Conservation (phyloP, 2,329 filamentous ascomycete species). For the Xylaria hypoxylon region DNA sequence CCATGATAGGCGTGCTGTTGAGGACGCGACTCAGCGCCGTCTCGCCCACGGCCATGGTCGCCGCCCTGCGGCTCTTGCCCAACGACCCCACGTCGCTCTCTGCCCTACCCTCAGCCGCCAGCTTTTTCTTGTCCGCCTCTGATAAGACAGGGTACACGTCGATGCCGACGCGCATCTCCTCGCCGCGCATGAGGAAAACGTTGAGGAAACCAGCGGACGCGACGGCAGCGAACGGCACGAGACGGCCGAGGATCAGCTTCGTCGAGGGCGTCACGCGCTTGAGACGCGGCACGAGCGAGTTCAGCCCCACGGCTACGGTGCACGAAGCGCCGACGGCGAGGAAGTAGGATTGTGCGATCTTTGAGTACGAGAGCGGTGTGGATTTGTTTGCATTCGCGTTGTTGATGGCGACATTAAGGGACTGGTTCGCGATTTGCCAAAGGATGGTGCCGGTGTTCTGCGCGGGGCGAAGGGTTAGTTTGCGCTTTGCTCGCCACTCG, state of each 20-base stretch:
- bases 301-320: conserved; percentile 91
- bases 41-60: conserved; percentile 89
- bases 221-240: conserved; percentile 96
- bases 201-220: conserved; percentile 92
- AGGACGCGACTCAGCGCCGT: conserved; percentile 91
- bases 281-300: conserved; percentile 86
- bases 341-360: conserved; percentile 89
- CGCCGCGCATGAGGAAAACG: conserved; percentile 96
- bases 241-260: conserved; percentile 79
- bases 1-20: conserved; percentile 97
- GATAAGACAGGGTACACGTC: conserved; percentile 88
- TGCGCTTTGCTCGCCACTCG: background rate
- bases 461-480: conserved; percentile 32
- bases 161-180: conserved; percentile 93
- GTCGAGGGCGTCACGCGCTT: conserved; percentile 80
- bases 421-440: conserved; percentile 98
- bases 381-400: conserved; percentile 98
- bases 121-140: conserved; percentile 72
- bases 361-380: conserved; percentile 82
- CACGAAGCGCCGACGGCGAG: conserved; percentile 94
- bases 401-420: conserved; percentile 98
- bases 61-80: conserved; percentile 89
- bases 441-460: conserved; percentile 85
- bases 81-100: conserved; percentile 76
- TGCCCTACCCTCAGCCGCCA: conserved; percentile 67